phyloP scores from a whole-genome alignment of 805 yeast genomes.

The Starmerella sirachaensis region DNA sequence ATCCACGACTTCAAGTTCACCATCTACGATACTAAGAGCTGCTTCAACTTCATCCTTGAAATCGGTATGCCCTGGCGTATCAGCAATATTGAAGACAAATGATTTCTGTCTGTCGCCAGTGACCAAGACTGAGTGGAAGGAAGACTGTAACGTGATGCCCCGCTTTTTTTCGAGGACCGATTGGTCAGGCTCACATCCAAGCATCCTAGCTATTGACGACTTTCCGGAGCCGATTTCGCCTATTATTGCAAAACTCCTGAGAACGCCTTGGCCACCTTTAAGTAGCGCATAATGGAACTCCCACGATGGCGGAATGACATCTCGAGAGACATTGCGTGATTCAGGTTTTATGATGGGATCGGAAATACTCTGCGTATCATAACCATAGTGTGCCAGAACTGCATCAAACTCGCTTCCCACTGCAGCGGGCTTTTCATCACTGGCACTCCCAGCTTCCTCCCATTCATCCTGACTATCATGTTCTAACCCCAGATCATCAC shows the following conservation, averaged over 20 bases:
- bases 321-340: slow-evolving; percentile 43
- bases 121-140: slow-evolving; percentile 50
- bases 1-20: slow-evolving; percentile 63
- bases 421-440: slow-evolving; percentile 15
- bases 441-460: slow-evolving; percentile 2
- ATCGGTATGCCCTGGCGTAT: slow-evolving; percentile 86
- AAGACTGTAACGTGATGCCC: slow-evolving; percentile 52
- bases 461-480: slow-evolving; percentile 11
- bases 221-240: slow-evolving; percentile 83
- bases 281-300: slow-evolving; percentile 46
- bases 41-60: slow-evolving; percentile 64
- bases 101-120: slow-evolving; percentile 45
- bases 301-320: slow-evolving; percentile 7
- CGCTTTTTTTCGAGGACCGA: slow-evolving; percentile 43
- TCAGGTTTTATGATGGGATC: slow-evolving; percentile 59
- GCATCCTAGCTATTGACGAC: slow-evolving; percentile 52
- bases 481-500: no score
- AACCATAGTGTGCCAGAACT: slow-evolving; percentile 41
- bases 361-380: slow-evolving; percentile 39
- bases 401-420: slow-evolving; percentile 10
- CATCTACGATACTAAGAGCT: slow-evolving; percentile 50
- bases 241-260: slow-evolving; percentile 63
- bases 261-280: slow-evolving; percentile 42
- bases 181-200: slow-evolving; percentile 10
- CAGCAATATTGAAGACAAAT: slow-evolving; percentile 50